Evolutionary conservation across 441 rosid genomes (phyloP).

Genomic region (Gossypium davidsonii): DNA sequence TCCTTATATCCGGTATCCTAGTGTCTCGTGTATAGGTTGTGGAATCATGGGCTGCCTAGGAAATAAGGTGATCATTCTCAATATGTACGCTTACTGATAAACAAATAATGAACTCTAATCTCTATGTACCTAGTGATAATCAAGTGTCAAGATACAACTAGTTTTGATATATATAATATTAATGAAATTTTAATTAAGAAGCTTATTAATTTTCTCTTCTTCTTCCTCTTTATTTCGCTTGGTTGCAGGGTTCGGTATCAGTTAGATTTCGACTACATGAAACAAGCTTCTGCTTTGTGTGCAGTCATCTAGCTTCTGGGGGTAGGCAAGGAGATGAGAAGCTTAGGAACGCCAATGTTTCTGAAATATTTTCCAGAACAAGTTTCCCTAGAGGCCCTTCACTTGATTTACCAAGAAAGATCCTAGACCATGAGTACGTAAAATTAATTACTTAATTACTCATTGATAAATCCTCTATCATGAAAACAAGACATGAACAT

Average conservation of each 20-base stretch:
- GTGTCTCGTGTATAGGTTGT: slow-evolving; percentile 62
- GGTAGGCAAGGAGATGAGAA: slow-evolving; percentile 70
- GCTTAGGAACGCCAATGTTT: slow-evolving; percentile 59
- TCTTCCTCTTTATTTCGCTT: no score
- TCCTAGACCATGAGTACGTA: slow-evolving; percentile 83
- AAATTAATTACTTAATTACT: not conserved
- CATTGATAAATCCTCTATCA: not conserved
- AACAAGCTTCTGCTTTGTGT: slow-evolving; percentile 89
- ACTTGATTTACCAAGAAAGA: slow-evolving; percentile 54
- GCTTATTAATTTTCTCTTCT: not conserved
- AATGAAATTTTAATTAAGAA: not conserved
- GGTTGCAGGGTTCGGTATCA: slow-evolving; percentile 82
- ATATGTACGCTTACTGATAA: not conserved
- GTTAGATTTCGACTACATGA: slow-evolving; percentile 62
- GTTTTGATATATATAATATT: not conserved
- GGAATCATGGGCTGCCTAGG: slow-evolving; percentile 76
- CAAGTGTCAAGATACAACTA: no score
- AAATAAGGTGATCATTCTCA: slow-evolving; percentile 41
- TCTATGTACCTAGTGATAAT: no score
- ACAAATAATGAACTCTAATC: not conserved
- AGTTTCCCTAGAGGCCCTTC: slow-evolving; percentile 57
- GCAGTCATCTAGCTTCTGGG: slow-evolving; percentile 91
- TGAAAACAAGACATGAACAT: slow-evolving; percentile 15
- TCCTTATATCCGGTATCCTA: slow-evolving; percentile 35
- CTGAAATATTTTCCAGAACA: slow-evolving; percentile 58